A percentile compares a stretch with the other conserved stretches of the same genome.
phyloP scores from a whole-genome alignment of 192 early-diverging fungal genomes.

The Chytriomyces confervae region DNA sequence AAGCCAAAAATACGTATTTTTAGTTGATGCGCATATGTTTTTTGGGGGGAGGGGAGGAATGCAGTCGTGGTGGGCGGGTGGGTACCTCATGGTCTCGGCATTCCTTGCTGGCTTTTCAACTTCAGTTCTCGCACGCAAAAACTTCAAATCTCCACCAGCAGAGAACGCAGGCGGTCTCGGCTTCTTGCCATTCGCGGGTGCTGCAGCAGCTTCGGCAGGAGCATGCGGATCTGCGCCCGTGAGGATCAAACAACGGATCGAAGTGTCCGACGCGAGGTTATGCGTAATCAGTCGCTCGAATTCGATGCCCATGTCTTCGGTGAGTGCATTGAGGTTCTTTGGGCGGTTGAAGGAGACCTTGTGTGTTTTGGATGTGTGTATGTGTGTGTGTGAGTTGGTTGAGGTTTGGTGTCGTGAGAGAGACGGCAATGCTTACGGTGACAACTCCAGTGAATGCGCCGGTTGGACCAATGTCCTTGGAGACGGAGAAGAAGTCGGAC shows the following conservation, averaged over 20 bases:
- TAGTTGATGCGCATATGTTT: too few species aligned
- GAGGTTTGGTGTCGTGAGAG: background rate
- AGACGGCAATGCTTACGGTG: background rate
- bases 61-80: too few species aligned
- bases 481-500: constrained; percentile 9
- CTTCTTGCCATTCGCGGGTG: background rate
- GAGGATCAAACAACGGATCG: constrained; percentile 14
- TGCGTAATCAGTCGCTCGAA: constrained; percentile 16
- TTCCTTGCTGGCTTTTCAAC: constrained; percentile 8
- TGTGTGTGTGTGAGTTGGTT: too few species aligned
- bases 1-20: too few species aligned
- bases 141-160: constrained; percentile 37
- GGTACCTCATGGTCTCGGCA: constrained; percentile 32
- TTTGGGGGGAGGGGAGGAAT: too few species aligned
- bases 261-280: constrained; percentile 14
- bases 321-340: constrained; percentile 40
- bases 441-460: constrained; percentile 8
- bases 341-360: constrained; percentile 38
- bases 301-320: constrained; percentile 33
- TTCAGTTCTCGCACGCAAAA: constrained; percentile 28
- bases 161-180: constrained; percentile 11
- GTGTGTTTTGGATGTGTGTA: background rate
- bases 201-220: background rate
- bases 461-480: background rate
- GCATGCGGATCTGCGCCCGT: constrained; percentile 19